Evolutionary conservation across 2,329 filamentous ascomycete species (phyloP), one percentile per base, ranked within the genome.

Genomic region (Monilinia vaccinii-corymbosi): DNA sequence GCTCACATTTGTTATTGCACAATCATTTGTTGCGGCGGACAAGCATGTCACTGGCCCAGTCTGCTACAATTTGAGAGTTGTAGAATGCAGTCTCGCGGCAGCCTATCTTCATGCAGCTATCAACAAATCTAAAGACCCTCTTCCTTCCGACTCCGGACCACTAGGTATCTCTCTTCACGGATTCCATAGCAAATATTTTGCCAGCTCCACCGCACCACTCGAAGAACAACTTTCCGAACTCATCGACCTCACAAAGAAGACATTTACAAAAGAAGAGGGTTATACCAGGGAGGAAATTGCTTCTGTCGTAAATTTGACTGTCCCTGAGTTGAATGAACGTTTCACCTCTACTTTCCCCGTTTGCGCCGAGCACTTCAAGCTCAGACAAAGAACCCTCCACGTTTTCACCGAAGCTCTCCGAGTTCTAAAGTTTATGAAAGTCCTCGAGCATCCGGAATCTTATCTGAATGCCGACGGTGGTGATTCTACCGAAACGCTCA

Each of bases 41-140:
- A 99, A 99, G 77, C 89, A 94, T 71, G 88, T 93, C 63, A 96
- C 93, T 1, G 94, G 88, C 0, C 93, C 93, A 0, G 86, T 95
- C 64, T 91, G 93, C 79, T 99, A 97, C 79, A 99, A 99, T 74
- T 82, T 99, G 28, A 88, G 94, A 32, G 94, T 99, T 1, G 94
- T 97, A 42, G 94, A 99, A 75, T 95, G 91, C 76, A 94, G 88
- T 58, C 81, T 99, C 36, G 94, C 94, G 3, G 91, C 94, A 3
- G 82, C 81, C 28, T 84, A 82, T 69, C 78, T 87, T 62, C 79
- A 85, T 66, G 81, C 83, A 31, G 75, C 77, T 31, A 75, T 85
- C 61, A 82, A 81, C 72, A 79, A 81, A 13, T 71, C 78, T 0
- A 78, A 77, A 40, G 84, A 82, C 0, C 73, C 77, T 34, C 83